Base-by-base conservation (phyloP, 768 basidiomycete genomes). In the Pisolithus marmoratus region DNA sequence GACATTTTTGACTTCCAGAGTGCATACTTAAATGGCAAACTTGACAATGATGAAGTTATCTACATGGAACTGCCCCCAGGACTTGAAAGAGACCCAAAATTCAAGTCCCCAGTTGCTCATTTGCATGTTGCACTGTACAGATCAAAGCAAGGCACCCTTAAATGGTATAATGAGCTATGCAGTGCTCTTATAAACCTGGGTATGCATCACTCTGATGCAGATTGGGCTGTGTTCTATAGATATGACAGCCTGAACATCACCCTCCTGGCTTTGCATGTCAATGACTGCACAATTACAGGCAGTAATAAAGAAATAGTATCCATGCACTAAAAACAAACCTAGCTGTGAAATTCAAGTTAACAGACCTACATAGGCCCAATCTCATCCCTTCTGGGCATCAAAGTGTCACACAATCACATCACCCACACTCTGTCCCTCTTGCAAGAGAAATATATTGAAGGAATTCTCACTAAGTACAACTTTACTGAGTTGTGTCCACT, bases 41-140 rank as follows among this genome's bases (percentile, higher is more conserved):
- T 78, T 24, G 63, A 63, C 27, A 58, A 42, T 20, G 41, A 62
- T 9, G 64, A 71, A 38, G 38, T 53, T 1, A 72, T 80, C 41
- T 79, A 72, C 61, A 77, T 80, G 73, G 29, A 64, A 11, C 68
- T 71, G 44, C 72, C 74, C 1, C 67, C 65, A 0, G 69, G 72
- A 31, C 38, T 52, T 12, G 24, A 54, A 45, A 14, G 53, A 48
- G 0, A 42, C 37, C n/a, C 19, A 5, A 42, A 23, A 29, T 38
- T 27, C 31, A 43, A 23, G 38, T 56, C 36, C 14, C 48, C 3
- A 19, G 59, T 70, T 20, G 58, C 60, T 8, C 27, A 27, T 2
- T 26, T 60, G 2, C 5, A 7, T 0, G 40, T 55, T 1, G 44
- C 50, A 0, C 19, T 60, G 3, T 60, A 58, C 19, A 38, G 52